Evolutionary conservation across 2,329 filamentous ascomycete genomes (phyloP), one percentile per base, ranked within the genome.

Genomic region (Didymella lethalis): DNA sequence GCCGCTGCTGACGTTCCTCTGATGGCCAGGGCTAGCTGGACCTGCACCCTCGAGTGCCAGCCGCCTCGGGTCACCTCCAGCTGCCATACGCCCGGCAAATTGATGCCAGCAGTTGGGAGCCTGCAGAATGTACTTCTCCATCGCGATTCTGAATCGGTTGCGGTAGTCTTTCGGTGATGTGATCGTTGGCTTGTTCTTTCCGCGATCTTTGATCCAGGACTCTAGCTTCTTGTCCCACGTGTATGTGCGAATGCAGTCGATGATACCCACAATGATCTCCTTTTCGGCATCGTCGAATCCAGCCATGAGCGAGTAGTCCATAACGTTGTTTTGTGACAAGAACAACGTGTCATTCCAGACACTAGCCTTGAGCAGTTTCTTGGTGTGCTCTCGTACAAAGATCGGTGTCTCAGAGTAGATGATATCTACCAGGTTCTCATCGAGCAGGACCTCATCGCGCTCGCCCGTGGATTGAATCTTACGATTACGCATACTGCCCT

Each of bases 201-300:
- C 95, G 38, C 94, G 90, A 73, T 98, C 93, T 78, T 99, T 99
- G 84, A 99, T 97, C 95, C 95, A 99, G 54, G 90, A 95, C 80
- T 99, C 95, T n/a, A 99, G 86, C 75, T 97, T 97, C 84, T 99
- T 99, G 81, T 99, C 95, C 93, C 95, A 99, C 0, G 95, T 99
- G 75, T 98, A 99, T 0, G 95, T 99, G 54, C 95, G 88, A 66
- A 99, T 98, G 76, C 95, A 98, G 76, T 99, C 78, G 64, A 99
- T 98, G 71, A 99, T 98, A 4, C 95, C 95, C 2, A 99, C 93
- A 14, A 98, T 92, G 14, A 99, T 86, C 78, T 99, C 94, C 70
- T 94, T 93, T 63, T 88, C 86, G 36, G 85, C 84, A 75, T 97
- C 95, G 71, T 99, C 94, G 44, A 99, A 96, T 0, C 94, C 96